These are phyloP conservation scores for Hymenoscyphus scutula DNA, from an alignment of 2,329 filamentous ascomycete species.

Conservation along the genomic window DNA sequence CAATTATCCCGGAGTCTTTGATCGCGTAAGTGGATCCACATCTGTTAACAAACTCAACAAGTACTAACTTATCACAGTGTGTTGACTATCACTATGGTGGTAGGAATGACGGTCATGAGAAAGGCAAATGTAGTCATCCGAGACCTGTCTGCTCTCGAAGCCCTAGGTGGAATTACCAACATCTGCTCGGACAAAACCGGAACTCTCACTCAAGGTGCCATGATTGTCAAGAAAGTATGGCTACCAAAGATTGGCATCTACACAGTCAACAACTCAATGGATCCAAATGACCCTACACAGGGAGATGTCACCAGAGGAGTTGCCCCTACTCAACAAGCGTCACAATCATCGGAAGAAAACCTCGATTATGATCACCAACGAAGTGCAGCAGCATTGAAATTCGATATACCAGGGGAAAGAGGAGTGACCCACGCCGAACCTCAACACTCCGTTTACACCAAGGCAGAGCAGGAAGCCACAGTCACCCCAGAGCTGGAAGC, in stretches of 20 bases:
- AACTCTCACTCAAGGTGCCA: conserved; percentile 58
- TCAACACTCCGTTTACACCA: conserved; percentile 31
- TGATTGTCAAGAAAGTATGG: conserved; percentile 59
- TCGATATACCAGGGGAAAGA: conserved; percentile 57
- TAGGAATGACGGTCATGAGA: conserved; percentile 46
- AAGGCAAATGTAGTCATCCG: conserved; percentile 47
- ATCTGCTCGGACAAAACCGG: conserved; percentile 80
- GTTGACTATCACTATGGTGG: conserved; percentile 53
- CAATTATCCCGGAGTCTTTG: conserved; percentile 62
- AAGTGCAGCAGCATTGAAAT: conserved; percentile 58
- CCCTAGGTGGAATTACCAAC: conserved; percentile 68
- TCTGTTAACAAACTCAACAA: neutral
- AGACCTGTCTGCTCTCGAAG: conserved; percentile 55
- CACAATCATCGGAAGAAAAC: conserved; percentile 34
- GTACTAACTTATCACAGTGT: conserved; percentile 44
- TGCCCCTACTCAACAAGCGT: conserved; percentile 17
- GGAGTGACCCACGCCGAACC: conserved; percentile 31
- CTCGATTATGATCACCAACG: conserved; percentile 60
- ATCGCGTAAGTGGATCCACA: conserved; percentile 29
- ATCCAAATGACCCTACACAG: conserved; percentile 54
- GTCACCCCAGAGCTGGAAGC: conserved; percentile 46
- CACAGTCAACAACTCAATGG: conserved; percentile 49
- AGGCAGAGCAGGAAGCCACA: conserved; percentile 24
- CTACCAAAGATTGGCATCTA: conserved; percentile 52
- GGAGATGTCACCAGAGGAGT: conserved; percentile 43